These are phyloP conservation scores for Polychytrium aggregatum DNA, from an alignment of 192 early-diverging fungal species.

Conservation along the genomic window DNA sequence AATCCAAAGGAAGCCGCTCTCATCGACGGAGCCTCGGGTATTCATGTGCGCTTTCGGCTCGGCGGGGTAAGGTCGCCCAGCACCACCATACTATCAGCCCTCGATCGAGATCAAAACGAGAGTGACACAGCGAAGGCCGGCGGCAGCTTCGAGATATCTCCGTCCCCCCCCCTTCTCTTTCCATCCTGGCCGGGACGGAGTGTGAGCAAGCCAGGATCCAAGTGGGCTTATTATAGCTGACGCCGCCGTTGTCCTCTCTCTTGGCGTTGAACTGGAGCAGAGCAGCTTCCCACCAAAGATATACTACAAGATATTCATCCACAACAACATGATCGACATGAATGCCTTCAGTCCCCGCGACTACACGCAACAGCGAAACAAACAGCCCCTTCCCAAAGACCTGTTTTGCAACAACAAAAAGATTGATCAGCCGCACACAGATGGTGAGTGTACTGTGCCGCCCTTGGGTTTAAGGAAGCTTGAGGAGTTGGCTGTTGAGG, in stretches of 20 bases:
- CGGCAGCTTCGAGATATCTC: no score
- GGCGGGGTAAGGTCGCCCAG: constrained; percentile 29
- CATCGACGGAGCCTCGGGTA: constrained; percentile 31
- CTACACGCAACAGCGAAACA: constrained; percentile 29
- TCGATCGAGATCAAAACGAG: no score
- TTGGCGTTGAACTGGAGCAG: no score
- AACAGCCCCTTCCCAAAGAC: constrained; percentile 23
- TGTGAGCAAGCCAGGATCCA: no score
- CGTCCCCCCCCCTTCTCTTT: background rate
- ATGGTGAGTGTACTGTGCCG: no score
- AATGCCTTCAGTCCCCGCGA: constrained; percentile 49
- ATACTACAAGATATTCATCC: constrained; percentile 50
- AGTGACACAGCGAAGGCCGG: no score
- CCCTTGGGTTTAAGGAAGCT: no score
- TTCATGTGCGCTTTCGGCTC: constrained; percentile 45
- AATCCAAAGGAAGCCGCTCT: constrained; percentile 45
- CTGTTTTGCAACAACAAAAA: constrained; percentile 25
- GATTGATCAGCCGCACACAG: no score
- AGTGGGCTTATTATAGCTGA: no score
- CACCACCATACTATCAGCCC: constrained; percentile 1
- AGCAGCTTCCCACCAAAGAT: constrained; percentile 42
- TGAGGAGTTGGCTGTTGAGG: background rate
- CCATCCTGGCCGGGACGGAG: no score
- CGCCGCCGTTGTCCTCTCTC: no score
- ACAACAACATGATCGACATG: constrained; percentile 42